Evolutionary conservation across 257 asterid species (phyloP).

Genomic region (Prunella vulgaris): DNA sequence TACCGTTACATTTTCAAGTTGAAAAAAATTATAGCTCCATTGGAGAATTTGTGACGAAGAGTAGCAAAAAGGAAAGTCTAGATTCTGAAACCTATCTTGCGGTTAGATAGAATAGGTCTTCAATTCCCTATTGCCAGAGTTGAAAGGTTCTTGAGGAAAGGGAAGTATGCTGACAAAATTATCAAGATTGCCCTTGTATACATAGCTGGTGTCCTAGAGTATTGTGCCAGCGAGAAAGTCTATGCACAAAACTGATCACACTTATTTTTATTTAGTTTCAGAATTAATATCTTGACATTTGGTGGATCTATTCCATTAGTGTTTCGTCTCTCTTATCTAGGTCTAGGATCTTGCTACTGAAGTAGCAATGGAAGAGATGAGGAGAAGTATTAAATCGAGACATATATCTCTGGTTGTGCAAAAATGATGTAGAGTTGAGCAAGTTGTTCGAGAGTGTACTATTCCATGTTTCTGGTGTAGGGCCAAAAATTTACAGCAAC

Average conservation of each 20-base stretch:
- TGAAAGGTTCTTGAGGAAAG: neutral
- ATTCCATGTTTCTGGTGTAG: slow-evolving; percentile 29
- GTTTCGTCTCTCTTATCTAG: slow-evolving; percentile 1
- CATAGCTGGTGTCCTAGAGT: slow-evolving; percentile 35
- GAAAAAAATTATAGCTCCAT: slow-evolving; percentile 1
- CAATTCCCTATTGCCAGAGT: neutral
- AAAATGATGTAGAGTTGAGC: slow-evolving; percentile 34
- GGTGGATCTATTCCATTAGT: neutral
- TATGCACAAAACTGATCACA: neutral
- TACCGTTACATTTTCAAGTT: neutral
- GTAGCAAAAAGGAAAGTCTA: slow-evolving; percentile 17
- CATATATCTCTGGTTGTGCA: slow-evolving; percentile 32
- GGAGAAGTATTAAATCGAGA: slow-evolving; percentile 33
- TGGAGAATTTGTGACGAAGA: slow-evolving; percentile 4
- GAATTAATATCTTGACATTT: neutral
- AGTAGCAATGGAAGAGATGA: neutral
- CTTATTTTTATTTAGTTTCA: neutral
- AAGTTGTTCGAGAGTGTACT: slow-evolving; percentile 25
- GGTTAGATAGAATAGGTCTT: neutral
- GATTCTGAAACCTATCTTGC: neutral
- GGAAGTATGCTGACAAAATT: slow-evolving; percentile 21
- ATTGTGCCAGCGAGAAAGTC: slow-evolving; percentile 22
- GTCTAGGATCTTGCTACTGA: slow-evolving; percentile 36
- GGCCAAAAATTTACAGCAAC: slow-evolving; percentile 30
- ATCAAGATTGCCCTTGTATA: slow-evolving; percentile 29